Conservation (phyloP, 2,329 filamentous ascomycete species). For the Juglanconis oblonga region DNA sequence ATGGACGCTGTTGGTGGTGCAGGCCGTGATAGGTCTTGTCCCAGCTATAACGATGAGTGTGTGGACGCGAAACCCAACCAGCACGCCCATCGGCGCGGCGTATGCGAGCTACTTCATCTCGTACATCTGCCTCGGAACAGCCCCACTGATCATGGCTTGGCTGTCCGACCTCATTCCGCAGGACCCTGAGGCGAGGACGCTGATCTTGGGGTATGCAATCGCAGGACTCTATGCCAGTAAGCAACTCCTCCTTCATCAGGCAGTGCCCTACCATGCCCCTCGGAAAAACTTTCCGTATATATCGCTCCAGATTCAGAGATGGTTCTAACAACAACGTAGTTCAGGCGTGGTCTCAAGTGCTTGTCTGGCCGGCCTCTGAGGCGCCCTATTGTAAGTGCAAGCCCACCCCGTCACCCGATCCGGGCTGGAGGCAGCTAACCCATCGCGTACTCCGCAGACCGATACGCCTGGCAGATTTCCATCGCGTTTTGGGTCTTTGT, state of each 20-base stretch:
- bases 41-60: constrained; percentile 50
- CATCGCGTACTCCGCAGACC: constrained; percentile 26
- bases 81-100: constrained; percentile 41
- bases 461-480: constrained; percentile 47
- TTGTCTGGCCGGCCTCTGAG: constrained; percentile 49
- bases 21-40: constrained; percentile 44
- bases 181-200: constrained; percentile 45
- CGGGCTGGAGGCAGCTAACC: neutral
- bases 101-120: constrained; percentile 52
- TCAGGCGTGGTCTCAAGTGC: constrained; percentile 48
- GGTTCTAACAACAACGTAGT: constrained; percentile 20
- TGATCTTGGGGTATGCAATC: constrained; percentile 47
- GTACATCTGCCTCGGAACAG: constrained; percentile 45
- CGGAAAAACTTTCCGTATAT: no score
- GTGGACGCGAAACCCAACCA: constrained; percentile 45
- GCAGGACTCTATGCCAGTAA: constrained; percentile 44
- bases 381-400: constrained; percentile 43
- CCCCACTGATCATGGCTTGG: constrained; percentile 51
- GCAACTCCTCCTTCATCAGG: neutral
- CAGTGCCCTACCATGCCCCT: neutral
- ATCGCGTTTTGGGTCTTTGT: constrained; percentile 42
- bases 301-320: no score
- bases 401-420: neutral
- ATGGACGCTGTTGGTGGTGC: constrained; percentile 47
- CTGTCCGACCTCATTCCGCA: constrained; percentile 44